Base-by-base conservation (phyloP, 1,284 basidiomycete genomes). In the Puccinia triticina region DNA sequence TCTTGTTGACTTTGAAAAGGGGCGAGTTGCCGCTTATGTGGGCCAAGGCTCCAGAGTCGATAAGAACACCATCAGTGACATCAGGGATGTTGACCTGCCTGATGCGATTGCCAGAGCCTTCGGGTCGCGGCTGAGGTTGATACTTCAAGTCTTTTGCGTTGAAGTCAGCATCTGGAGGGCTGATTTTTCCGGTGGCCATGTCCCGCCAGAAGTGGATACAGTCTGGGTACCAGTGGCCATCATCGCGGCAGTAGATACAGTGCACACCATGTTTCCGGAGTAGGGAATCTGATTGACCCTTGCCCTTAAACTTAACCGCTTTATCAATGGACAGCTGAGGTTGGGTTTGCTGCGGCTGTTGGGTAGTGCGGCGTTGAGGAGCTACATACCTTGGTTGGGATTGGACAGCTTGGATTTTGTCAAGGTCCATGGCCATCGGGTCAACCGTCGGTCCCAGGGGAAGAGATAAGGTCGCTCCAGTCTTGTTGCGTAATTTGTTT, bases 281-380 rank as follows among this genome's bases (percentile, higher is more conserved):
- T 1, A 67, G 64, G 12, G 64, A 10, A 3, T 67, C 34, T n/a
- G 64, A 67, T 67, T 67, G 43, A 37, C 64, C 64, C 23, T 67
- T 67, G 12, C 64, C 64, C 32, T 46, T 37, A 32, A 14, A 67
- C 7, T 37, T 11, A 11, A 32, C 43, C 32, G 64, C 64, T 37
- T 67, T 67, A 14, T 67, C 43, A 40, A 67, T 5, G 14, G 64
- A 26, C n/a, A 57, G 10, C 12, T 26, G 1, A 91, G 86, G 1
- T 93, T 91, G 34, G 87, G 86, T n/a, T n/a, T n/a, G 29, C 85
- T 84, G n/a, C 86, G 87, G 64, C 85, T 87, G 37, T 86, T 85
- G 50, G 84, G 84, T 50, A 85, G 85, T 32, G 84, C 12, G 23
- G 12, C 10, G n/a, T 29, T 57, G 40, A 7, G 40, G 40, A 4